A percentile compares a stretch with the other conserved stretches of the same genome.
Conservation (phyloP, 2,329 filamentous ascomycete genomes). For the Botrytis medusae region DNA sequence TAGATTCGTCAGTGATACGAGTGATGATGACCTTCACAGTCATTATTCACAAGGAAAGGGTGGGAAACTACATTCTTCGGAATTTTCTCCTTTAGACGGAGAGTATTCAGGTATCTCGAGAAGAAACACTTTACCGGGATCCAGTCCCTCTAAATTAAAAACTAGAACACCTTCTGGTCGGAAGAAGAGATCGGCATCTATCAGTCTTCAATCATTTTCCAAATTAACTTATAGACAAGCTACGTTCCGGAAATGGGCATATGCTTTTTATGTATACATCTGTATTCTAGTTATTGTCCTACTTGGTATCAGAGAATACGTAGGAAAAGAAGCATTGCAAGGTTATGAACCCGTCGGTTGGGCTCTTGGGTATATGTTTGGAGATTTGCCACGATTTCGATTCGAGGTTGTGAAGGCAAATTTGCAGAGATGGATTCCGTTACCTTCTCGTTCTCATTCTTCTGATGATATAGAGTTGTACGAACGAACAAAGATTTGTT, state of each 20-base stretch:
- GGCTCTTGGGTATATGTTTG: slow-evolving; percentile 87
- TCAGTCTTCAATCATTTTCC: slow-evolving; percentile 70
- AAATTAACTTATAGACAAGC: slow-evolving; percentile 80
- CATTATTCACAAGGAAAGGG: not conserved
- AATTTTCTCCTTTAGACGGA: not conserved
- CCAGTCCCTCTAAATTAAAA: slow-evolving; percentile 39
- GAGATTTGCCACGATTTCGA: slow-evolving; percentile 71
- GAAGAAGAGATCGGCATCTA: slow-evolving; percentile 63
- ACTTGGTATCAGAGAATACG: slow-evolving; percentile 67
- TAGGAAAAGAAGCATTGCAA: slow-evolving; percentile 64
- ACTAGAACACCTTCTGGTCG: slow-evolving; percentile 59
- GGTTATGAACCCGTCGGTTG: slow-evolving; percentile 84
- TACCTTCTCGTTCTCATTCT: slow-evolving; percentile 52
- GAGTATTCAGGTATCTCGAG: slow-evolving; percentile 28
- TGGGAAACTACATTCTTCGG: not conserved
- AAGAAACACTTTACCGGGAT: slow-evolving; percentile 55
- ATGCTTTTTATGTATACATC: slow-evolving; percentile 75
- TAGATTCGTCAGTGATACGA: slow-evolving; percentile 29
- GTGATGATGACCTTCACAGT: slow-evolving; percentile 29
- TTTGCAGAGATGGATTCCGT: slow-evolving; percentile 71
- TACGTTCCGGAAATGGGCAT: slow-evolving; percentile 73
- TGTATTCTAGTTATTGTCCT: slow-evolving; percentile 67
- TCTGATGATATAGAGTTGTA: slow-evolving; percentile 24
- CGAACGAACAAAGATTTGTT: slow-evolving; percentile 42
- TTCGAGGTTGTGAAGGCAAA: slow-evolving; percentile 68